A percentile compares a stretch with the other conserved stretches of the same genome.
phyloP scores from a whole-genome alignment of 306 rosid genomes.

The Heteromeles arbutifolia region DNA sequence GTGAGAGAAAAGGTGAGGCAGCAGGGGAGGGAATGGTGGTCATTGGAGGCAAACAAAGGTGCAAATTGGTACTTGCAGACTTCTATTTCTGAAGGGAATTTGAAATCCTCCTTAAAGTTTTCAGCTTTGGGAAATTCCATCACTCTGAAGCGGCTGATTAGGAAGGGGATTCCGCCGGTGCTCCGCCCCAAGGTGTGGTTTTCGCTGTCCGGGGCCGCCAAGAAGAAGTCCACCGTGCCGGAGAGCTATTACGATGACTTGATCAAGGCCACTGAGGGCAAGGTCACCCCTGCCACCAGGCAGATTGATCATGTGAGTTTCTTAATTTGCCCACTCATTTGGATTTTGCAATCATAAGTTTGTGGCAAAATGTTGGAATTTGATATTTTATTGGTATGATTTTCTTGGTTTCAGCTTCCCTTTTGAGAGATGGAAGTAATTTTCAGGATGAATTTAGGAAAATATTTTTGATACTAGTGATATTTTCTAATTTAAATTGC shows the following conservation, averaged over 20 bases:
- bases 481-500: too few species aligned
- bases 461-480: neutral
- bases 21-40: constrained; percentile 98
- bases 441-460: neutral
- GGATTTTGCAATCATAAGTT: neutral
- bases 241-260: constrained; percentile 93
- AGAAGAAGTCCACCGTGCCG: constrained; percentile 96
- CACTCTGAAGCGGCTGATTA: constrained; percentile 79
- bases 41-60: constrained; percentile 91
- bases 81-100: constrained; percentile 64
- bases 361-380: constrained; percentile 1
- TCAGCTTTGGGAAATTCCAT: constrained; percentile 75
- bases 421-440: neutral
- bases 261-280: constrained; percentile 77
- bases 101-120: constrained; percentile 77
- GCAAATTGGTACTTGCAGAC: constrained; percentile 89
- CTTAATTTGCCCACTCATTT: neutral
- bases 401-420: neutral
- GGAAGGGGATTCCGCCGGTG: constrained; percentile 93
- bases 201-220: constrained; percentile 88
- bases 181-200: constrained; percentile 97
- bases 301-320: constrained; percentile 94
- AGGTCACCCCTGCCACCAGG: constrained; percentile 90
- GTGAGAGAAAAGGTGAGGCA: constrained; percentile 94
- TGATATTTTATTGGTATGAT: neutral